Evolutionary conservation across 257 asterid genomes (phyloP).

Genomic region (Jacaranda copaia): DNA sequence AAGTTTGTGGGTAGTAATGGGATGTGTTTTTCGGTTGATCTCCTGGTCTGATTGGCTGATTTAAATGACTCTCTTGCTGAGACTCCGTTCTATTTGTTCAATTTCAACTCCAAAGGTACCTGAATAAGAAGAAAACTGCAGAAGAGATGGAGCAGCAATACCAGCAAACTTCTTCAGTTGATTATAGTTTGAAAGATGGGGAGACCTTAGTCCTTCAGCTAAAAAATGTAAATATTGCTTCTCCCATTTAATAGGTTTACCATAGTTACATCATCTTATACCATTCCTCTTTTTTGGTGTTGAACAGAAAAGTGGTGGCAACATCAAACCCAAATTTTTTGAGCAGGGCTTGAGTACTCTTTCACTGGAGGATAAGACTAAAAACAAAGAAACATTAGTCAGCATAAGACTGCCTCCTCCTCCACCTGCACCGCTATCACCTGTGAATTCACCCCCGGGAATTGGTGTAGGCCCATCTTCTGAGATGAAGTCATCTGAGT

Average conservation of each 20-base stretch:
- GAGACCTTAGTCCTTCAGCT: constrained; percentile 90
- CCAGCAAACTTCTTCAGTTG: constrained; percentile 81
- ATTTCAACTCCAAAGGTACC: constrained; percentile 64
- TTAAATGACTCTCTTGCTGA: background rate
- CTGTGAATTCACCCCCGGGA: constrained; percentile 49
- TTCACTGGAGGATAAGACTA: constrained; percentile 66
- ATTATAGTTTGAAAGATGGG: constrained; percentile 96
- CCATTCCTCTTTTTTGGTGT: constrained; percentile 13
- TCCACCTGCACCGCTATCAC: constrained; percentile 70
- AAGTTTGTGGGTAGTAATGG: background rate
- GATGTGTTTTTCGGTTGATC: background rate
- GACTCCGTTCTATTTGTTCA: background rate
- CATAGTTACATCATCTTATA: constrained; percentile 22
- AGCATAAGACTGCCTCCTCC: constrained; percentile 80
- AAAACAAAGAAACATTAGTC: constrained; percentile 49
- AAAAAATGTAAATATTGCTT: constrained; percentile 60
- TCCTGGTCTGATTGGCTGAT: background rate
- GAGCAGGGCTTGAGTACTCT: constrained; percentile 84
- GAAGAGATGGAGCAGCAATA: constrained; percentile 97
- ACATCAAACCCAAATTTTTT: constrained; percentile 74
- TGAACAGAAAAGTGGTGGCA: constrained; percentile 63
- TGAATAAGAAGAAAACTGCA: constrained; percentile 92
- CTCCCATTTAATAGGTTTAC: constrained; percentile 2
- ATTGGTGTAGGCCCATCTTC: constrained; percentile 48
- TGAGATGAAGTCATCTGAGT: constrained; percentile 34